Evolutionary conservation across 1,284 basidiomycete species (phyloP), one percentile per base, ranked within the genome.

Genomic region (Bondarzewia mesenterica): DNA sequence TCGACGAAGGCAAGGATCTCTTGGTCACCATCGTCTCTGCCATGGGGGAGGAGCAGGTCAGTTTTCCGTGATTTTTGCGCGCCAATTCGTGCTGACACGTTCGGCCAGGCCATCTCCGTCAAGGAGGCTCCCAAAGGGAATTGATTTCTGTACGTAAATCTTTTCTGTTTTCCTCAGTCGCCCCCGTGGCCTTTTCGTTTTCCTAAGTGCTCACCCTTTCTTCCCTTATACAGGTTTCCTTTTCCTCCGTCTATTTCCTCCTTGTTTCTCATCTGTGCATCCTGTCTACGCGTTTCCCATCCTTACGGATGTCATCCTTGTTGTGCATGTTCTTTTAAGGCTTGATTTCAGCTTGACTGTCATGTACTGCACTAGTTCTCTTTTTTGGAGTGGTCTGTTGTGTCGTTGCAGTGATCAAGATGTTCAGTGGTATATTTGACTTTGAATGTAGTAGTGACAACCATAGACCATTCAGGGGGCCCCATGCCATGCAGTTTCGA

Each of bases 1-100:
- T 96, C 64, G 89, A 96, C 0, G 85, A 77, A 0, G 92, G 89
- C 68, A 93, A 93, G 73, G 93, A 95, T 59, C 70, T 90, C 53
- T 68, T 90, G 58, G 82, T 96, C 69, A 95, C 93, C 64, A 86
- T 97, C 65, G 77, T 95, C 67, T 74, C 81, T 57, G 88, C 94
- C 64, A 96, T 98, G 93, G 79, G 78, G 61, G 89, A 93, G 73
- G 91, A 94, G 73, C 86, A 88, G 76, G 89, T 78, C 54, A 29
- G 65, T 60, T 35, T 26, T 29, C n/a, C 15, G 18, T 16, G 27
- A 25, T 18, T 7, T 22, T 15, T 7, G 8, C 14, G 18, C 20
- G 23, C 12, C 32, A 39, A 32, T 12, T 14, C 21, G 22, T 35
- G 40, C 46, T 54, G 42, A 54, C 47, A 21, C 42, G 41, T 44